A percentile compares a stretch with the other conserved stretches of the same genome.
Evolutionary conservation across 2,329 filamentous ascomycete species (phyloP).

Genomic region (Chaetomium strumarium): DNA sequence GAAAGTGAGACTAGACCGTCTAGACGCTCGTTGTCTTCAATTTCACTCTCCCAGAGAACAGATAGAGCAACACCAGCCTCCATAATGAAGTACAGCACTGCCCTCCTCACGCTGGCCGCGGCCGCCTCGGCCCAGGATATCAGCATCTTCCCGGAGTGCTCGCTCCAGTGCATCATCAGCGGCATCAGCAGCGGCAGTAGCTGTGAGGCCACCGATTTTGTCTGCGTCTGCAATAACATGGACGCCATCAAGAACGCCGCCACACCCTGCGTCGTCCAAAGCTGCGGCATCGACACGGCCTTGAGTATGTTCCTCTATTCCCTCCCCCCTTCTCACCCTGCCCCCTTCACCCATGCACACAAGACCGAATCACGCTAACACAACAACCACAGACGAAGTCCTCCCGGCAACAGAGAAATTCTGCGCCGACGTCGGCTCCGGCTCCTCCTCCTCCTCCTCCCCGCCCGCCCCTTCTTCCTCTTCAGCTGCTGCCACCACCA

Average conservation of each 20-base stretch:
- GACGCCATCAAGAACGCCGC: conserved; percentile 20
- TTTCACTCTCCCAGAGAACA: not conserved
- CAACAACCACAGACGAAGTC: conserved; percentile 19
- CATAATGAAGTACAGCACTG: conserved; percentile 27
- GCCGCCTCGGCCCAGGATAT: conserved; percentile 23
- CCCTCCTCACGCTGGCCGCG: conserved; percentile 20
- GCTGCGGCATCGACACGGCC: conserved; percentile 21
- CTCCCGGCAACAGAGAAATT: conserved; percentile 51
- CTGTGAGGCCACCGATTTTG: conserved; percentile 20
- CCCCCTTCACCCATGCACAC: not conserved
- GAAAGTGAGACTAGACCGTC: not conserved
- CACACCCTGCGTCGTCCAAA: conserved; percentile 23
- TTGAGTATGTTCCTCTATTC: conserved; percentile 16
- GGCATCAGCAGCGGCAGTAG: conserved; percentile 16
- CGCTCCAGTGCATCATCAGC: conserved; percentile 22
- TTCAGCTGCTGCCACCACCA: conserved; percentile 4
- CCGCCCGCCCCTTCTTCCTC: conserved; percentile 5
- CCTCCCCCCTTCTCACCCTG: not conserved
- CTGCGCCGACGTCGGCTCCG: conserved; percentile 47
- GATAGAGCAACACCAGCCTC: not conserved
- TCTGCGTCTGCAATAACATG: conserved; percentile 24
- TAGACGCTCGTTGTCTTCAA: conserved; percentile 10
- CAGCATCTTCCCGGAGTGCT: conserved; percentile 24
- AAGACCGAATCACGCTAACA: not conserved
- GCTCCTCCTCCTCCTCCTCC: conserved; percentile 28